phyloP scores from a whole-genome alignment of 768 basidiomycete genomes.

The Mrakia frigida region DNA sequence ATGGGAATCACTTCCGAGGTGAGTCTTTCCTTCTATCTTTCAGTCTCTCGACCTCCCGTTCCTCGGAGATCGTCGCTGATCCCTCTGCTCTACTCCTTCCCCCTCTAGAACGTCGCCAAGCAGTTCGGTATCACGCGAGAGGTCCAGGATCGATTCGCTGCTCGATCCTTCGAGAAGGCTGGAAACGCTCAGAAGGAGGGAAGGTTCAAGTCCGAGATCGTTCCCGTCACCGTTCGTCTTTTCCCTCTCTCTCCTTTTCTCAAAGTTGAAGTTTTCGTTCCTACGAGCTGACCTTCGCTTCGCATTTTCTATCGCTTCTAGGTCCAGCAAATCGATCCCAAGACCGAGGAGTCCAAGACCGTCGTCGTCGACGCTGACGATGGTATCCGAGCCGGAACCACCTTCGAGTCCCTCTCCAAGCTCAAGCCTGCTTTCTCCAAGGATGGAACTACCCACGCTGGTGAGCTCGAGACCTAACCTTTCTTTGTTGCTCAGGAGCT shows the following conservation, averaged over 20 bases:
- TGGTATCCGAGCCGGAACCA: slow-evolving; percentile 79
- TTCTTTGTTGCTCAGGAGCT: too few relatives aligned
- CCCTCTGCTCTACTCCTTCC: not conserved
- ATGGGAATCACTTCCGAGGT: slow-evolving; percentile 90
- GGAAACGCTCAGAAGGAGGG: slow-evolving; percentile 72
- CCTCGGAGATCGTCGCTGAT: not conserved
- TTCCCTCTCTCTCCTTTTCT: too few relatives aligned
- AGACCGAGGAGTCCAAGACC: slow-evolving; percentile 62
- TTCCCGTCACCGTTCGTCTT: slow-evolving; percentile 58
- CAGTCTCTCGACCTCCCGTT: not conserved
- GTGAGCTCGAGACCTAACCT: too few relatives aligned
- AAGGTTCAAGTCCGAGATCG: slow-evolving; percentile 75
- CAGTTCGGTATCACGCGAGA: slow-evolving; percentile 69
- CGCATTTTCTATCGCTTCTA: slow-evolving; percentile 26
- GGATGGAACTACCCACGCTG: slow-evolving; percentile 68
- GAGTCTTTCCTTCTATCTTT: slow-evolving; percentile 53
- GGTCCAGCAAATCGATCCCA: slow-evolving; percentile 64
- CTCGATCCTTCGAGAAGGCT: slow-evolving; percentile 80
- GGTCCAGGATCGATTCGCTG: slow-evolving; percentile 79
- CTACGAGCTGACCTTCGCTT: not conserved
- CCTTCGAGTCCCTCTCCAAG: slow-evolving; percentile 67
- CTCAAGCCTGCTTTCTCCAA: slow-evolving; percentile 80
- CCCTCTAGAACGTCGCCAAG: slow-evolving; percentile 52
- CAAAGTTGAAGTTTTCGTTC: too few relatives aligned
- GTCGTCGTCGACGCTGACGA: slow-evolving; percentile 75